These are phyloP conservation scores for Fusarium caatingaense DNA, from an alignment of 2,329 filamentous ascomycete genomes.

Conservation along the genomic window DNA sequence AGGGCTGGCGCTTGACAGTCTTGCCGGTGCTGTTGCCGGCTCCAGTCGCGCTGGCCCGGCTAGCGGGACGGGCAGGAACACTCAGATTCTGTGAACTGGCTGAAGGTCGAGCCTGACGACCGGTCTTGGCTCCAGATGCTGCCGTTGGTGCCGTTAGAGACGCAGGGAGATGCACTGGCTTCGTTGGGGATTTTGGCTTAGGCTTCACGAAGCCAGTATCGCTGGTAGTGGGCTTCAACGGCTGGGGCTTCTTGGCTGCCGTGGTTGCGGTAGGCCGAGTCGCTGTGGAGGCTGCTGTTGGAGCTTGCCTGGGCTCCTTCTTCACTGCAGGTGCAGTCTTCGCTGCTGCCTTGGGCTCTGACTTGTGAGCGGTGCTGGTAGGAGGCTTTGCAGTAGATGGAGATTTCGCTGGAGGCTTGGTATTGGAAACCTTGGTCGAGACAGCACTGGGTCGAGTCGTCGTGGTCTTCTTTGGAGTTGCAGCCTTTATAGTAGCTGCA, in stretches of 20 bases:
- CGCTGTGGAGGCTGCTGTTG: slow-evolving; percentile 37
- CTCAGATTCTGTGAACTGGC: slow-evolving; percentile 51
- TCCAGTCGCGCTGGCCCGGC: slow-evolving; percentile 56
- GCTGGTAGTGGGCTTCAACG: slow-evolving; percentile 55
- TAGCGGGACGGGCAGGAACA: slow-evolving; percentile 56
- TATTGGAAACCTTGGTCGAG: slow-evolving; percentile 41
- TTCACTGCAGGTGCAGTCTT: slow-evolving; percentile 47
- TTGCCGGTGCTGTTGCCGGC: slow-evolving; percentile 42
- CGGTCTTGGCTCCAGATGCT: slow-evolving; percentile 71
- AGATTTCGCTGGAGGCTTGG: slow-evolving; percentile 37
- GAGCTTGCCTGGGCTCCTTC: slow-evolving; percentile 49
- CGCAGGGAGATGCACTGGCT: slow-evolving; percentile 73
- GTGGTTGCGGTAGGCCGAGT: slow-evolving; percentile 50
- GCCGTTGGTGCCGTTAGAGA: slow-evolving; percentile 77
- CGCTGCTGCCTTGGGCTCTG: slow-evolving; percentile 47
- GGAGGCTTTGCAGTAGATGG: slow-evolving; percentile 41
- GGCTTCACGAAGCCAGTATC: slow-evolving; percentile 65
- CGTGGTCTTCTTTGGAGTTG: slow-evolving; percentile 33
- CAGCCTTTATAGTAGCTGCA: slow-evolving; percentile 22
- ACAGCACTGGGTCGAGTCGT: slow-evolving; percentile 39
- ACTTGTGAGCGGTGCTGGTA: slow-evolving; percentile 40
- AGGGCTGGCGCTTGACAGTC: slow-evolving; percentile 58
- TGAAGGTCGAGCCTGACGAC: slow-evolving; percentile 47
- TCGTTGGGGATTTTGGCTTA: slow-evolving; percentile 75
- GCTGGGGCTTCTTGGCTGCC: slow-evolving; percentile 57